Evolutionary conservation across 768 basidiomycete species (phyloP).

Genomic region (Suillus lakei): DNA sequence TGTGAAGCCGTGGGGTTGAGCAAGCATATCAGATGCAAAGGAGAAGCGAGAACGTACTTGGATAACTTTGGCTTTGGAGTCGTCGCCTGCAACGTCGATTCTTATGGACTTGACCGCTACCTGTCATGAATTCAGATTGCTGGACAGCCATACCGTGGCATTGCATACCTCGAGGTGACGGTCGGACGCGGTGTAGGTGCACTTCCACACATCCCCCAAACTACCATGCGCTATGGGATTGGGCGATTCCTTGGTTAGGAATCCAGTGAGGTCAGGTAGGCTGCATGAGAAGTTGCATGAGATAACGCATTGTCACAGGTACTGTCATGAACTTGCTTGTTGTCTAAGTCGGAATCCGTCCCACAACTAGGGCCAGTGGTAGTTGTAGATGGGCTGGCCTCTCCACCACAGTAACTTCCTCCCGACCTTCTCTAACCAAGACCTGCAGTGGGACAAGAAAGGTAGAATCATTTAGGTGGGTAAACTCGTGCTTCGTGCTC

Average conservation of each 20-base stretch:
- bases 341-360: not conserved
- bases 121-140: slow-evolving; percentile 4
- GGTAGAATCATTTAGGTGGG: not conserved
- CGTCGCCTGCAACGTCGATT: slow-evolving; percentile 4
- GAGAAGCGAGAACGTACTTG: slow-evolving; percentile 4
- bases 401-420: not conserved
- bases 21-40: not conserved
- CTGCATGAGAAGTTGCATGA: not conserved
- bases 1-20: not conserved
- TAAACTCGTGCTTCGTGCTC: not conserved
- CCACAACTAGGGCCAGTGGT: not conserved
- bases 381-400: not conserved
- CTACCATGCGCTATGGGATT: slow-evolving; percentile 8
- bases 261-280: slow-evolving; percentile 7
- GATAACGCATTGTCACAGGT: not conserved
- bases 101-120: slow-evolving; percentile 16
- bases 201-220: slow-evolving; percentile 16
- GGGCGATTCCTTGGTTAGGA: not conserved
- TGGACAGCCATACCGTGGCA: not conserved
- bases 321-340: not conserved
- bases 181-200: not conserved
- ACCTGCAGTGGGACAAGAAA: not conserved
- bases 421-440: not conserved
- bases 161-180: not conserved
- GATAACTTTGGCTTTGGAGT: not conserved